A percentile compares a stretch with the other conserved stretches of the same genome.
These are phyloP conservation scores for Linum tenue DNA, from an alignment of 345 rosid genomes.

Conservation along the genomic window DNA sequence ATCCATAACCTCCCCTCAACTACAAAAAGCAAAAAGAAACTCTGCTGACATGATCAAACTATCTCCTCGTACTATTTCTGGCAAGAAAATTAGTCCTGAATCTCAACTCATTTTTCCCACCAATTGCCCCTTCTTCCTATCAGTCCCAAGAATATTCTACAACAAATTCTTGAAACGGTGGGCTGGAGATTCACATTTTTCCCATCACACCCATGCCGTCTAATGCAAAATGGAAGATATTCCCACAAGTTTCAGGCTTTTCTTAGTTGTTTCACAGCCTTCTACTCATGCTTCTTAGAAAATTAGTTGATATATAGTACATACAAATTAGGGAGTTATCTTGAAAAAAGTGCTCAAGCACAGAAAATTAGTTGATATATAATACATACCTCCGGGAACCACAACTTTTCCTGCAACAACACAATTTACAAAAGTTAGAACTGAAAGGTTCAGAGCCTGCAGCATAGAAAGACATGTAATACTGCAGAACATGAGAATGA, in stretches of 20 bases:
- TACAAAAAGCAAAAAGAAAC: neutral
- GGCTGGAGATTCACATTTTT: neutral
- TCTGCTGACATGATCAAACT: neutral
- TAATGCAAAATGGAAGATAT: neutral
- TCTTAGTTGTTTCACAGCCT: too few species aligned
- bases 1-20: neutral
- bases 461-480: neutral
- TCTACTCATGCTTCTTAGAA: too few species aligned
- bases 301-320: neutral
- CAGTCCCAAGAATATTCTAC: too few species aligned
- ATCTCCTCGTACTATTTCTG: neutral
- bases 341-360: neutral
- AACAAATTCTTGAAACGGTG: neutral
- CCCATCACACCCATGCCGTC: neutral
- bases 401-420: conserved; percentile 73
- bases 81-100: neutral
- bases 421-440: conserved; percentile 16
- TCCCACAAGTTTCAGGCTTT: too few species aligned
- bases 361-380: neutral
- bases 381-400: conserved; percentile 61
- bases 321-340: too few species aligned
- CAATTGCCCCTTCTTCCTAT: too few species aligned
- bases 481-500: too few species aligned
- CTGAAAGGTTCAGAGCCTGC: neutral
- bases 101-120: too few species aligned